Base-by-base conservation (phyloP, 164 flowering plant genomes). In the Litsea cubeba region DNA sequence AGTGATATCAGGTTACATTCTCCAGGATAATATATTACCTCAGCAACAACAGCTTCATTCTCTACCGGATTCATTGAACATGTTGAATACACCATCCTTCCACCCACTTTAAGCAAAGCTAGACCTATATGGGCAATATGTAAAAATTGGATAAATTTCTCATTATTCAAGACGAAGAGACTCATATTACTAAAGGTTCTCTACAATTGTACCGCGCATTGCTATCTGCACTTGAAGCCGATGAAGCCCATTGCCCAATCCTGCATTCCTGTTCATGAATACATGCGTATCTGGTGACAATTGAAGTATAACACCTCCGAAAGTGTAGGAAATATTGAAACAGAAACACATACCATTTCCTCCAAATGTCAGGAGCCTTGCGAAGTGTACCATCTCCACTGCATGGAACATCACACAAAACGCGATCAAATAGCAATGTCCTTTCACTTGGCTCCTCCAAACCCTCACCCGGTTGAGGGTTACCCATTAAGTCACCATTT, bases 341-440 rank as follows among this genome's bases (percentile, higher is more conserved):
- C 18, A 58, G 15, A 71, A 68, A 69, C 62, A 72, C 63, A 30
- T 80, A 93, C 99, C 99, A 96, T 81, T 89, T 96, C 80, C 97
- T 88, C 98, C 99, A 96, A 49, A 96, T 85, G 79, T 96, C 98
- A 71, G 99, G 99, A 78, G 99, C 99, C 83, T 96, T 96, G 68
- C 99, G 95, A 64, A 96, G 91, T 50, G 99, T 96, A 40, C 99
- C 99, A 88, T 96, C 99, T 77, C 99, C 99, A 78, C 99, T 96
- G 81, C 99, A 96, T 8, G 99, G 99, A 72, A 96, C 98, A 81
- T 96, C 99, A 84, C 98, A 96, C 64, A 96, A 76, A 40, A 96
- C 97, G 75, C 99, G 97, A 79, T 96, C 99, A 87, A 96, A 96
- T 25, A 84, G 71, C 71, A 96, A 89, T 72, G 88, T 89, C 72